Conservation (phyloP, 306 rosid species). For the Macrotyloma uniflorum region DNA sequence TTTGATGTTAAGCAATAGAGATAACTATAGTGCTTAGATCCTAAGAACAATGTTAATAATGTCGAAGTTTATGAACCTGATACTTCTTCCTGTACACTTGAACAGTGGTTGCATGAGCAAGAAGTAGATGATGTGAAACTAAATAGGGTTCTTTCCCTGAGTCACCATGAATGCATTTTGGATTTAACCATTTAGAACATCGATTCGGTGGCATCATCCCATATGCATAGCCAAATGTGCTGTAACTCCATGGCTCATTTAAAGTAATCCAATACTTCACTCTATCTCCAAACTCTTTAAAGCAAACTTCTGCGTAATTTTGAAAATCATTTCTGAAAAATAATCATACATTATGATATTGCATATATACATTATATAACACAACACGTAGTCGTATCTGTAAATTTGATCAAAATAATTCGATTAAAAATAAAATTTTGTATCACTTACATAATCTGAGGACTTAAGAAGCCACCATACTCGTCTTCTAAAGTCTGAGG, state of each 20-base stretch:
- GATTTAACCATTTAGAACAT: conserved; percentile 51
- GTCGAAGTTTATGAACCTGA: no score
- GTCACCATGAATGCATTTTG: conserved; percentile 53
- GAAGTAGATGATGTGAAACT: conserved; percentile 59
- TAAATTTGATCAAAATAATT: no score
- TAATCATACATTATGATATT: background rate
- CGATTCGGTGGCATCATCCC: conserved; percentile 51
- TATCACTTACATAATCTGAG: conserved; percentile 52
- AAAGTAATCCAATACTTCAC: conserved; percentile 72
- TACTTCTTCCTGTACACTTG: conserved; percentile 49
- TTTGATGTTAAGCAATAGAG: background rate
- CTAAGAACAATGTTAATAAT: background rate
- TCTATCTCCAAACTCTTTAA: conserved; percentile 59
- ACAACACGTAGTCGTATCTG: no score
- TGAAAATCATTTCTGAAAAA: conserved; percentile 46
- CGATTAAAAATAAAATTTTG: no score
- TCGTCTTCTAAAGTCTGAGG: conserved; percentile 70
- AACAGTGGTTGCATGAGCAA: conserved; percentile 66
- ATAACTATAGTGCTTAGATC: background rate
- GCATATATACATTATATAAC: no score
- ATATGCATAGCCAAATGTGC: conserved; percentile 26
- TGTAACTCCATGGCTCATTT: conserved; percentile 57
- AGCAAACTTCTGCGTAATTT: conserved; percentile 62
- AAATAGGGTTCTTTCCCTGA: conserved; percentile 65
- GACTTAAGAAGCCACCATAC: conserved; percentile 64